A percentile compares a stretch with the other conserved stretches of the same genome.
These are phyloP conservation scores for Yamadazyma kanchanaburiensis DNA, from an alignment of 1,139 yeast genomes.

Conservation along the genomic window DNA sequence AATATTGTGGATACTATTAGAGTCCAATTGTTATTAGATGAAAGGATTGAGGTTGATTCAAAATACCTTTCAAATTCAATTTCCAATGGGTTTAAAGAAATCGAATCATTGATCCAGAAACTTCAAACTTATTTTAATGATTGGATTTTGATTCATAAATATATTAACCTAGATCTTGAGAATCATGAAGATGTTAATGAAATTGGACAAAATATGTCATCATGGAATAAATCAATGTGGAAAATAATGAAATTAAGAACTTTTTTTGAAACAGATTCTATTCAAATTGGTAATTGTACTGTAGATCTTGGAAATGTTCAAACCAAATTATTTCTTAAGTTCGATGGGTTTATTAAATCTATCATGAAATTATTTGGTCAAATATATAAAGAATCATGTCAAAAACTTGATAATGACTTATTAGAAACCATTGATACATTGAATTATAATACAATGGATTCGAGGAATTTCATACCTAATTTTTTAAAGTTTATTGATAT, in stretches of 20 bases:
- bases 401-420: conserved; percentile 5
- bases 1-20: too few species aligned
- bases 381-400: conserved; percentile 13
- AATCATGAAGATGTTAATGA: conserved; percentile 6
- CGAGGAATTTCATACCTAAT: conserved; percentile 8
- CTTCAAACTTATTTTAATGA: conserved; percentile 34
- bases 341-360: conserved; percentile 55
- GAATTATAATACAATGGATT: conserved; percentile 11
- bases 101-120: conserved; percentile 19
- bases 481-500: conserved; percentile 9
- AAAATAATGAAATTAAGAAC: conserved; percentile 45
- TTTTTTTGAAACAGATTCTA: conserved; percentile 50
- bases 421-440: conserved; percentile 2
- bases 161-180: conserved; percentile 50
- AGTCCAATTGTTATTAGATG: too few species aligned
- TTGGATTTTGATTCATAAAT: conserved; percentile 57
- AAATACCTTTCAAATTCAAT: too few species aligned
- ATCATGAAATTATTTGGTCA: conserved; percentile 38
- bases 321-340: conserved; percentile 49
- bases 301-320: conserved; percentile 53
- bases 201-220: too few species aligned
- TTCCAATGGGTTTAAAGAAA: conserved; percentile 9
- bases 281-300: conserved; percentile 39
- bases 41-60: too few species aligned
- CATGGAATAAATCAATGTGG: conserved; percentile 48